Percentiles rank a stretch among this genome's conserved stretches.
Conservation (phyloP, 805 yeast genomes). For the Lachancea thermotolerans region DNA sequence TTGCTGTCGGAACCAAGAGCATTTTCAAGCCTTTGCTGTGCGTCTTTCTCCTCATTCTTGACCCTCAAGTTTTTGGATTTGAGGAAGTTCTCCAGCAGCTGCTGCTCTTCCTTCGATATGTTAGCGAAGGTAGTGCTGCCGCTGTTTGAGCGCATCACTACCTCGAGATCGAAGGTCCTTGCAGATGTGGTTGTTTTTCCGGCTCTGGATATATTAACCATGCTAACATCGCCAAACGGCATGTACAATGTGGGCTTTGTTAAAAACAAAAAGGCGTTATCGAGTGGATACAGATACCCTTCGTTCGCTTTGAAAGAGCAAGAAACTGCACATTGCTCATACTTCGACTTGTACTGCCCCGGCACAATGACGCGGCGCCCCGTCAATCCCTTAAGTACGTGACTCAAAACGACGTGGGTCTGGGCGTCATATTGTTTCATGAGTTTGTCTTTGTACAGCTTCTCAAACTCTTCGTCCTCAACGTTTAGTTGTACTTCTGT, state of each 20-base stretch:
- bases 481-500: conserved; percentile 83
- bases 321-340: conserved; percentile 76
- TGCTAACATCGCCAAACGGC: conserved; percentile 74
- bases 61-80: conserved; percentile 71
- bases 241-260: conserved; percentile 92
- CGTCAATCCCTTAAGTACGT: conserved; percentile 83
- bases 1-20: conserved; percentile 60
- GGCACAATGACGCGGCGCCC: conserved; percentile 82
- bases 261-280: conserved; percentile 81
- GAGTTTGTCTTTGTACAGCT: conserved; percentile 66
- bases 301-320: conserved; percentile 94
- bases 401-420: conserved; percentile 81
- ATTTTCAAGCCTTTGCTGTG: conserved; percentile 70
- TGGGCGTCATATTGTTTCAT: conserved; percentile 72
- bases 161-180: conserved; percentile 88
- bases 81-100: conserved; percentile 65
- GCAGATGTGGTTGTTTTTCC: conserved; percentile 71
- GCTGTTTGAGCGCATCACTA: conserved; percentile 56
- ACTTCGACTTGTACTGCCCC: conserved; percentile 69
- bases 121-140: conserved; percentile 81
- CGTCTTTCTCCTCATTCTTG: conserved; percentile 84
- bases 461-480: conserved; percentile 72
- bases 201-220: conserved; percentile 79
- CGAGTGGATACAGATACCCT: conserved; percentile 90
- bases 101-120: conserved; percentile 85